Evolutionary conservation across 202 grass and related monocot genomes (phyloP).

Genomic region (Schoenoplectus tabernaemontani): DNA sequence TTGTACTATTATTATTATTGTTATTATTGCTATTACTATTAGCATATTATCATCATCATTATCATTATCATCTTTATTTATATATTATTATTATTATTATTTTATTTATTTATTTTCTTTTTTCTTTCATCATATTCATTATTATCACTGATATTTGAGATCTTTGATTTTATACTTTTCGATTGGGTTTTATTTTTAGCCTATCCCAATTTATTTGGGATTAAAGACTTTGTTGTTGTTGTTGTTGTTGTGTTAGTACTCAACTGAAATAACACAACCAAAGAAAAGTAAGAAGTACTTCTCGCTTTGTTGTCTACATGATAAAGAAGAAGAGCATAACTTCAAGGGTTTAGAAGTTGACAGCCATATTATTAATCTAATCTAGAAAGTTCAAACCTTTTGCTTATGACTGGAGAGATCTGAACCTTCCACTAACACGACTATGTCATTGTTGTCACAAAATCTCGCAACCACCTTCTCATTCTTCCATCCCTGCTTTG

Average conservation of each 20-base stretch:
- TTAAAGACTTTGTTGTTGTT: too few relatives aligned
- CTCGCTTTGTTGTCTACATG: neutral
- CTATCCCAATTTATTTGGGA: too few relatives aligned
- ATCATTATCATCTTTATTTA: too few relatives aligned
- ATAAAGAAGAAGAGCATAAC: neutral
- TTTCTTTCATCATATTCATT: too few relatives aligned
- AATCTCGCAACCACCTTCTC: conserved; percentile 45
- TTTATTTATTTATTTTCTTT: too few relatives aligned
- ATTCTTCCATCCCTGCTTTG: conserved; percentile 59
- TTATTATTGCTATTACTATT: too few relatives aligned
- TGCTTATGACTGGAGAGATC: conserved; percentile 38
- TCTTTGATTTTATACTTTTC: too few relatives aligned
- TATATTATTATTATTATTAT: too few relatives aligned
- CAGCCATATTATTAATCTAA: neutral
- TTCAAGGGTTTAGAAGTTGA: neutral
- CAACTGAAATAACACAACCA: neutral
- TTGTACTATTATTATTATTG: too few relatives aligned
- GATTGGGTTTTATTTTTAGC: too few relatives aligned
- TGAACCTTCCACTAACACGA: conserved; percentile 33
- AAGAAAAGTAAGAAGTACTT: neutral
- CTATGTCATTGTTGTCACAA: conserved; percentile 31
- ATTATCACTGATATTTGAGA: too few relatives aligned
- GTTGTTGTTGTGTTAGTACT: neutral
- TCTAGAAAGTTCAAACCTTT: conserved; percentile 35
- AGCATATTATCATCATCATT: too few relatives aligned